Conservation (phyloP, 1,284 basidiomycete genomes). For the Fomitopsis schrenkii region DNA sequence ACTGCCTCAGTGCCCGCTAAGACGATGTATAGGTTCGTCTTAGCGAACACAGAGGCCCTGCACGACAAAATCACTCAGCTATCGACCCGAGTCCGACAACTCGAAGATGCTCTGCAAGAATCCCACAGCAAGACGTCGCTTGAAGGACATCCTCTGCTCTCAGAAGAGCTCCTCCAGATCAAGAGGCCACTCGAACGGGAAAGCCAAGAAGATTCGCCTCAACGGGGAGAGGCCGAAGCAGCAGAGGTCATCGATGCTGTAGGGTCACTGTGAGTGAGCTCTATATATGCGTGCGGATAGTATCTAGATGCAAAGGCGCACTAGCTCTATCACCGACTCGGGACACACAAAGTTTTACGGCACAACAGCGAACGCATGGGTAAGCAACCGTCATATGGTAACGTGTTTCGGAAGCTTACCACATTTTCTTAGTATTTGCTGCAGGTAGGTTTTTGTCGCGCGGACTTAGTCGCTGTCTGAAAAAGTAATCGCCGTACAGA, state of each 20-base stretch:
- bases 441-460: constrained; percentile 25
- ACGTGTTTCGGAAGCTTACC: constrained; percentile 7
- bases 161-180: constrained; percentile 55
- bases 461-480: constrained; percentile 2
- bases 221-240: constrained; percentile 37
- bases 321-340: constrained; percentile 54
- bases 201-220: constrained; percentile 20
- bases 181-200: constrained; percentile 59
- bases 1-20: neutral
- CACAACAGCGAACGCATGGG: constrained; percentile 62
- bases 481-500: constrained; percentile 30
- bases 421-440: constrained; percentile 30
- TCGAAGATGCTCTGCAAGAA: constrained; percentile 59
- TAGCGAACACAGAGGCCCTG: constrained; percentile 63
- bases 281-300: constrained; percentile 2
- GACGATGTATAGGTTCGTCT: constrained; percentile 45
- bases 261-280: constrained; percentile 52
- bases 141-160: constrained; percentile 52
- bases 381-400: constrained; percentile 29
- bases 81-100: constrained; percentile 52
- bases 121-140: constrained; percentile 42
- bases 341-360: constrained; percentile 65
- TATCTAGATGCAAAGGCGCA: constrained; percentile 2
- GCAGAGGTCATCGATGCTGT: constrained; percentile 54
- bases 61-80: constrained; percentile 64